A percentile compares a stretch with the other conserved stretches of the same genome.
Evolutionary conservation across 2,329 filamentous ascomycete species (phyloP).

Genomic region (Penicillium sp.): DNA sequence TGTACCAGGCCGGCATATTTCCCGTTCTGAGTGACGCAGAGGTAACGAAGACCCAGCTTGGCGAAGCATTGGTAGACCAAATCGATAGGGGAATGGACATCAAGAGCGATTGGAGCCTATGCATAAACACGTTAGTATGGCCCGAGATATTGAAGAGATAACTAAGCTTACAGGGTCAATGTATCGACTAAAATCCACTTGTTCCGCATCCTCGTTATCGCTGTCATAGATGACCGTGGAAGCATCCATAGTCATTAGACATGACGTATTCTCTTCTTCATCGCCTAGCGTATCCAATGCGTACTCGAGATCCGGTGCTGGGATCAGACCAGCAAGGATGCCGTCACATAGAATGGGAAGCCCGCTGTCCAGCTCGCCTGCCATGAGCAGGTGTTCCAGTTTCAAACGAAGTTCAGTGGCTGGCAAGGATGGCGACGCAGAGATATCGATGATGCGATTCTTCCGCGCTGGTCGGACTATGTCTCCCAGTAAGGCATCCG

Average conservation of each 20-base stretch:
- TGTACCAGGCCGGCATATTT: constrained; percentile 89
- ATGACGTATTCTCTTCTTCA: constrained; percentile 68
- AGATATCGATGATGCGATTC: constrained; percentile 84
- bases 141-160: not conserved
- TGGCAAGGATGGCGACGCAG: constrained; percentile 72
- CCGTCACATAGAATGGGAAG: constrained; percentile 79
- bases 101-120: constrained; percentile 78
- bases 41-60: constrained; percentile 86
- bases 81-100: constrained; percentile 87
- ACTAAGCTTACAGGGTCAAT: constrained; percentile 73
- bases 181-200: constrained; percentile 82
- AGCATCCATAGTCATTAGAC: constrained; percentile 72
- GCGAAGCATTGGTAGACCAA: constrained; percentile 95
- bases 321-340: constrained; percentile 83
- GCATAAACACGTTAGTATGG: not conserved
- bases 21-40: constrained; percentile 83
- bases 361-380: constrained; percentile 88
- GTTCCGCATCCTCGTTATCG: constrained; percentile 57
- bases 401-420: constrained; percentile 75
- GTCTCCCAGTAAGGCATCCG: constrained; percentile 82
- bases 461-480: constrained; percentile 74
- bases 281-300: constrained; percentile 74
- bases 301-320: constrained; percentile 89
- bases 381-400: constrained; percentile 74
- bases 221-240: constrained; percentile 58